Conservation (phyloP, 1,284 basidiomycete genomes). For the Cryptococcus floricola region DNA sequence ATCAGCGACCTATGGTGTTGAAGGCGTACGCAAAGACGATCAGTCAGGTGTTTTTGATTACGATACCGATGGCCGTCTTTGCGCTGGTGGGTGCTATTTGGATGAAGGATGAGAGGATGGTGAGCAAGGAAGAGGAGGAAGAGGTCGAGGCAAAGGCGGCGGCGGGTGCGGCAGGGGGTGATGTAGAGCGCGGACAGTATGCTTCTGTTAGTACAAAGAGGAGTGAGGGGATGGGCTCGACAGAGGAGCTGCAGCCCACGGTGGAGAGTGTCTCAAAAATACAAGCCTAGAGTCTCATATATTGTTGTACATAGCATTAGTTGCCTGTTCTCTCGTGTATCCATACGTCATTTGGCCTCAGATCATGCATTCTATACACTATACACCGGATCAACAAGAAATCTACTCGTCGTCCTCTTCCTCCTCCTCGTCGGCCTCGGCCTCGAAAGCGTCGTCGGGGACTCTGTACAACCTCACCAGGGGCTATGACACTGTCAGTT, state of each 20-base stretch:
- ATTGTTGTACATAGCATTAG: too few relatives aligned
- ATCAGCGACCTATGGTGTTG: constrained; percentile 23
- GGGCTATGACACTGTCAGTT: constrained; percentile 56
- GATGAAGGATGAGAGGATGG: constrained; percentile 41
- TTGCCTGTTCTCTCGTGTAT: too few relatives aligned
- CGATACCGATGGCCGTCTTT: constrained; percentile 34
- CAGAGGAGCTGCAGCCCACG: too few relatives aligned
- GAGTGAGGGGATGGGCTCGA: too few relatives aligned
- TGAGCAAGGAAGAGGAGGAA: constrained; percentile 30
- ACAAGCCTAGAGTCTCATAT: too few relatives aligned
- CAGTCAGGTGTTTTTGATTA: constrained; percentile 38
- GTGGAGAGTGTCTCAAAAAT: too few relatives aligned
- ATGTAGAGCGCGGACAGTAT: not conserved
- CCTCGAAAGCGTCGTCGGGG: constrained; percentile 77
- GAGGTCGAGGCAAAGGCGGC: constrained; percentile 20
- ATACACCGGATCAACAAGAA: not conserved
- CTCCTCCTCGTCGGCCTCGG: constrained; percentile 81
- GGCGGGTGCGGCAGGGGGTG: constrained; percentile 2
- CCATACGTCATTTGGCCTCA: too few relatives aligned
- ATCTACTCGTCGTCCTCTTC: constrained; percentile 19
- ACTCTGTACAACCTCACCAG: constrained; percentile 91
- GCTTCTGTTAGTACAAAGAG: not conserved
- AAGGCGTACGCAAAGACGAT: constrained; percentile 41
- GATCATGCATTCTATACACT: too few relatives aligned
- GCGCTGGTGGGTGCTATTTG: constrained; percentile 29